Conservation (phyloP, 78 protist species). For the Goniomonas avonlea region DNA sequence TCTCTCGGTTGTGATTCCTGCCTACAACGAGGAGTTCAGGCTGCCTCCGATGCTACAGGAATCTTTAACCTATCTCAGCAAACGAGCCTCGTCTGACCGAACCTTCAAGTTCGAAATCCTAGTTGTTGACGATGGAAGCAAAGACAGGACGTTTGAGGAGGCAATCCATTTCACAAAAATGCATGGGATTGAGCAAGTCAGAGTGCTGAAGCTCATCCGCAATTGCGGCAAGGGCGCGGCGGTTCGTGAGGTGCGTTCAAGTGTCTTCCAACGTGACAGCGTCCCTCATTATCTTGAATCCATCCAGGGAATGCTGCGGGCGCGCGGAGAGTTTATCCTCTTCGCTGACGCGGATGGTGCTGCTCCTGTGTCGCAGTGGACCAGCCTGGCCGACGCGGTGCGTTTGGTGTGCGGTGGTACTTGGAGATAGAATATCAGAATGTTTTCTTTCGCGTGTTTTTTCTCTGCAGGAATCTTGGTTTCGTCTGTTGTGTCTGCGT, state of each 20-base stretch:
- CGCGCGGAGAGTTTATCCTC: slow-evolving; percentile 25
- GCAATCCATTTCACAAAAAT: neutral
- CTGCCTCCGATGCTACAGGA: slow-evolving; percentile 28
- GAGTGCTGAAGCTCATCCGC: slow-evolving; percentile 7
- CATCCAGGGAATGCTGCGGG: slow-evolving; percentile 13
- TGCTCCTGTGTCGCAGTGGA: neutral
- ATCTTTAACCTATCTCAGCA: neutral
- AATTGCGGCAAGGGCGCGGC: slow-evolving; percentile 63
- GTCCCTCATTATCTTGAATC: neutral
- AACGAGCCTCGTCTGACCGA: neutral
- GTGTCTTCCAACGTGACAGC: no score
- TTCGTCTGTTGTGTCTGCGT: no score
- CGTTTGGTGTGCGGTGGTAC: no score
- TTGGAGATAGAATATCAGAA: no score
- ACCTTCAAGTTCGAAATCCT: slow-evolving; percentile 34
- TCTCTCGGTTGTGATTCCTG: slow-evolving; percentile 47
- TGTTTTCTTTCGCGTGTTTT: no score
- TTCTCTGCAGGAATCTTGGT: no score
- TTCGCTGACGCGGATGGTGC: slow-evolving; percentile 56
- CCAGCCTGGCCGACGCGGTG: neutral
- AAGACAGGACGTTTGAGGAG: slow-evolving; percentile 30
- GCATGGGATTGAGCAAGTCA: slow-evolving; percentile 5
- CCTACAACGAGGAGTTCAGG: slow-evolving; percentile 49
- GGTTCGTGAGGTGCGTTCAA: neutral
- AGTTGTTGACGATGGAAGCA: slow-evolving; percentile 43